These are phyloP conservation scores for Holtermannia corniformis DNA, from an alignment of 768 basidiomycete genomes.

Conservation along the genomic window DNA sequence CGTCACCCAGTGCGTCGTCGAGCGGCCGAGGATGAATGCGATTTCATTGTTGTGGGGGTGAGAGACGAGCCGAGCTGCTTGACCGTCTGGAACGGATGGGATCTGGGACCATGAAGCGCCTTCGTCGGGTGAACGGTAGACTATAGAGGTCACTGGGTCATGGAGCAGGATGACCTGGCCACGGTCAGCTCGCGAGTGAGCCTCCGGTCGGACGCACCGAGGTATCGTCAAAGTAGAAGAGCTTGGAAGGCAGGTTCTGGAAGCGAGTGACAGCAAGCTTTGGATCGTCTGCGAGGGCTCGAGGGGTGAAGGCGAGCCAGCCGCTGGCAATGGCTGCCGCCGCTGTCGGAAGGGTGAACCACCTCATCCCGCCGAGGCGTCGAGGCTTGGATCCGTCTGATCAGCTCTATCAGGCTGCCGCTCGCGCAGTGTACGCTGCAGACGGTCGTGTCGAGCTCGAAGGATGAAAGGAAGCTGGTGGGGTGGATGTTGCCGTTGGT, in stretches of 20 bases:
- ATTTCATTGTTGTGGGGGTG: conserved; percentile 77
- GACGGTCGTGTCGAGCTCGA: too few relatives aligned
- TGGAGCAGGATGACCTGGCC: conserved; percentile 65
- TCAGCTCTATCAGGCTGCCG: too few relatives aligned
- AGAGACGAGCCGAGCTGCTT: conserved; percentile 62
- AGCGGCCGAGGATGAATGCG: conserved; percentile 73
- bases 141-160: conserved; percentile 57
- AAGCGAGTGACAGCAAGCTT: conserved; percentile 46
- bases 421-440: too few relatives aligned
- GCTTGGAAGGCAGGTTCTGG: conserved; percentile 58
- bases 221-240: conserved; percentile 92
- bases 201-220: conserved; percentile 51
- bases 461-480: too few relatives aligned
- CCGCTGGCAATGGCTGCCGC: too few relatives aligned
- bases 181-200: neutral
- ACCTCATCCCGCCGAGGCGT: too few relatives aligned
- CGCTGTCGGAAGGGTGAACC: too few relatives aligned
- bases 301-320: neutral
- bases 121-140: conserved; percentile 77
- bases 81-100: conserved; percentile 51
- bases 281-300: conserved; percentile 20
- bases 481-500: too few relatives aligned
- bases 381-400: too few relatives aligned
- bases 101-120: conserved; percentile 59
- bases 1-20: conserved; percentile 74